phyloP scores from a whole-genome alignment of 768 basidiomycete genomes.

The Boletus fagicola region DNA sequence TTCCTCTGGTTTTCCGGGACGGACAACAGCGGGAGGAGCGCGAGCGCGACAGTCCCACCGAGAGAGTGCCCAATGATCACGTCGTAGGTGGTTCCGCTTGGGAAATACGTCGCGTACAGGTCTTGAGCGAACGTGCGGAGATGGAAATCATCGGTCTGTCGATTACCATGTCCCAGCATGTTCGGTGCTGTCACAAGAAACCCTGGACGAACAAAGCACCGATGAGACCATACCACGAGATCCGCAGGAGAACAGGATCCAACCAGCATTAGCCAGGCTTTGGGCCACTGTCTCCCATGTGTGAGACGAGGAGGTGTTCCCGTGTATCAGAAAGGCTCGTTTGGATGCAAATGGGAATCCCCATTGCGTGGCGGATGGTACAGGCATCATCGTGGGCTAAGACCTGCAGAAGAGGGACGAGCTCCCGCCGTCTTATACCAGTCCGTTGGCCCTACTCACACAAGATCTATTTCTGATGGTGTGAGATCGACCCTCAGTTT shows the following conservation, averaged over 20 bases:
- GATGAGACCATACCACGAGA: neutral
- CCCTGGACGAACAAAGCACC: neutral
- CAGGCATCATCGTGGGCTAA: conserved; percentile 7
- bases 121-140: conserved; percentile 12
- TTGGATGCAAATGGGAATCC: conserved; percentile 13
- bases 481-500: neutral
- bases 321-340: conserved; percentile 18
- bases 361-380: conserved; percentile 19
- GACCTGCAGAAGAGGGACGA: too few relatives aligned
- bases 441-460: neutral
- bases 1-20: neutral
- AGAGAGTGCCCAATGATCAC: conserved; percentile 20
- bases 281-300: conserved; percentile 15
- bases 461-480: conserved; percentile 5
- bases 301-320: conserved; percentile 11
- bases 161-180: conserved; percentile 16
- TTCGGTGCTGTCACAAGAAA: conserved; percentile 19
- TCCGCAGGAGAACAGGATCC: neutral
- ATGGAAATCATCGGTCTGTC: conserved; percentile 12
- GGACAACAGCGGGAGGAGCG: conserved; percentile 12
- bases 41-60: conserved; percentile 9
- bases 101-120: conserved; percentile 16
- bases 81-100: conserved; percentile 10
- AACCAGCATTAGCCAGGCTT: conserved; percentile 11
- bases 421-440: neutral